phyloP scores from a whole-genome alignment of 331 rosid species.

The Ulmus americana region DNA sequence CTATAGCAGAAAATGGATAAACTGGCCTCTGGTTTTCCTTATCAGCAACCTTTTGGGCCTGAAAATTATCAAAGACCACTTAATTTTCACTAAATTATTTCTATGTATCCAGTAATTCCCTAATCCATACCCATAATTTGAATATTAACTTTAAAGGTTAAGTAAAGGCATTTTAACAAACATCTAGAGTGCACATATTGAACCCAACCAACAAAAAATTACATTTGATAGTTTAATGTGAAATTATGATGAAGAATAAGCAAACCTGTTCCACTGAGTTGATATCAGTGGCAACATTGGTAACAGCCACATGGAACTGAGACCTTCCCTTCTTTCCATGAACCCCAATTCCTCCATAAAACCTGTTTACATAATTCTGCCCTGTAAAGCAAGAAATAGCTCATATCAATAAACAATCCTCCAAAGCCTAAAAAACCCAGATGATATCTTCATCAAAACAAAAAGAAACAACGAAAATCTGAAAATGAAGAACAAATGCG shows the following conservation, averaged over 20 bases:
- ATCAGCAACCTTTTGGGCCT: slow-evolving; percentile 45
- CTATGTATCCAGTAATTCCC: not conserved
- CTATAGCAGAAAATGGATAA: slow-evolving; percentile 92
- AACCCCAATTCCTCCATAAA: slow-evolving; percentile 52
- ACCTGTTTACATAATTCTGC: slow-evolving; percentile 38
- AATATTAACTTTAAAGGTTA: not conserved
- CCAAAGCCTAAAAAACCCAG: slow-evolving; percentile 9
- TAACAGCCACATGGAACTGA: slow-evolving; percentile 46
- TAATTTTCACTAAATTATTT: not conserved
- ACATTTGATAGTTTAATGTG: not conserved
- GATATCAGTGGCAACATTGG: slow-evolving; percentile 79
- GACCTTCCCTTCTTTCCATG: slow-evolving; percentile 54
- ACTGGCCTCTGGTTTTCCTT: slow-evolving; percentile 83
- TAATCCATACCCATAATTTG: not conserved
- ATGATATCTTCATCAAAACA: slow-evolving; percentile 6
- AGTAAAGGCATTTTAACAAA: slow-evolving; percentile 13
- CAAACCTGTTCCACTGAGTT: slow-evolving; percentile 68
- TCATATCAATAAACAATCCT: slow-evolving; percentile 12
- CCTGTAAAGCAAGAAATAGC: slow-evolving; percentile 38
- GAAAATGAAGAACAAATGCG: slow-evolving; percentile 6
- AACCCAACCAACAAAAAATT: not conserved
- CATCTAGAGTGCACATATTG: slow-evolving; percentile 9
- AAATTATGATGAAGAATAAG: not conserved
- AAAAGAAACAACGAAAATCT: slow-evolving; percentile 14
- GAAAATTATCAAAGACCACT: slow-evolving; percentile 19